Evolutionary conservation across 2,329 filamentous ascomycete genomes (phyloP).

Genomic region (Penicillium sp.): DNA sequence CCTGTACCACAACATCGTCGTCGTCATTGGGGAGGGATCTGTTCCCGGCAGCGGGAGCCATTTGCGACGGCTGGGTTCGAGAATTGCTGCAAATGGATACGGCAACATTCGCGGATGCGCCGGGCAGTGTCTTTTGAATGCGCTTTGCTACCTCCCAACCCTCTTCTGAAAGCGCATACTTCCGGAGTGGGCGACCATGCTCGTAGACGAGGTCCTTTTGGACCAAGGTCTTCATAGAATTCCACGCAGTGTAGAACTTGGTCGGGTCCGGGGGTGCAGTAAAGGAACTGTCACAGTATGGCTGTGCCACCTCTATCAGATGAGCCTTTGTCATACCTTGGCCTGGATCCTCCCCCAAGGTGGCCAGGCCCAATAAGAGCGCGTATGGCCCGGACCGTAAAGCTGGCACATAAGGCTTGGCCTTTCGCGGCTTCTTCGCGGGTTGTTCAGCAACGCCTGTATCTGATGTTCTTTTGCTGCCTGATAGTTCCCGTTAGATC

Average conservation of each 20-base stretch:
- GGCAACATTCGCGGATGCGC: conserved; percentile 27
- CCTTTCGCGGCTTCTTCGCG: conserved; percentile 62
- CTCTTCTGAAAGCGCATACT: conserved; percentile 75
- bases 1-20: conserved; percentile 18
- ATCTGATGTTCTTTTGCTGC: conserved; percentile 40
- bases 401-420: conserved; percentile 73
- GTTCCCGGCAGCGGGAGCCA: not conserved
- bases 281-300: conserved; percentile 75
- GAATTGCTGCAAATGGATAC: conserved; percentile 21
- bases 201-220: conserved; percentile 77
- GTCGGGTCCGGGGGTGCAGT: conserved; percentile 69
- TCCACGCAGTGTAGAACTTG: conserved; percentile 81
- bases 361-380: conserved; percentile 70
- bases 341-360: conserved; percentile 60
- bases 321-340: conserved; percentile 70
- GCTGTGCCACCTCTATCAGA: conserved; percentile 72
- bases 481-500: conserved; percentile 23
- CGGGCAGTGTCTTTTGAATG: conserved; percentile 60
- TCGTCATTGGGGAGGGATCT: conserved; percentile 11
- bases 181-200: conserved; percentile 69
- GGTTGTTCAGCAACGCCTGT: conserved; percentile 43
- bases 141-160: conserved; percentile 76
- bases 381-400: conserved; percentile 78
- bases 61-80: conserved; percentile 14
- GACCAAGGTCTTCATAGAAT: conserved; percentile 76